Conservation (phyloP, 1,284 basidiomycete genomes). For the Malassezia pachydermatis region DNA sequence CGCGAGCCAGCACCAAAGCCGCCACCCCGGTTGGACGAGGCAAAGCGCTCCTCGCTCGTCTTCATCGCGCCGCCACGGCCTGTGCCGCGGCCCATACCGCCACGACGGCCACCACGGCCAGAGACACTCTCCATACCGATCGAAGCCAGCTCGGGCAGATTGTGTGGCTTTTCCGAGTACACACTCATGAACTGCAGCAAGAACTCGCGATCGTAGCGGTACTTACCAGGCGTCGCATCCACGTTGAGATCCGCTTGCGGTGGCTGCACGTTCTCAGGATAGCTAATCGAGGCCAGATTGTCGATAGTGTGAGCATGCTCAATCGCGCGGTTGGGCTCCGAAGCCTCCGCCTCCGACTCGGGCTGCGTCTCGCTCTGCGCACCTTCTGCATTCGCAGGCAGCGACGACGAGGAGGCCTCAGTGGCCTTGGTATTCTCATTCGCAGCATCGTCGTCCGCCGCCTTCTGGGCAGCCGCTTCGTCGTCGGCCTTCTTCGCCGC, state of each 20-base stretch:
- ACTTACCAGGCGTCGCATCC: conserved; percentile 72
- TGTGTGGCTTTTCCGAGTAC: conserved; percentile 87
- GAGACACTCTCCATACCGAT: conserved; percentile 58
- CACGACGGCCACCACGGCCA: conserved; percentile 28
- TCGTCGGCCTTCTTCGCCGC: conserved; percentile 10
- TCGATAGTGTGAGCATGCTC: conserved; percentile 58
- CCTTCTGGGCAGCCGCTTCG: conserved; percentile 16
- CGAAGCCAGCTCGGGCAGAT: conserved; percentile 75
- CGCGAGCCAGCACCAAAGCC: conserved; percentile 38
- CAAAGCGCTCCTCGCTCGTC: conserved; percentile 48
- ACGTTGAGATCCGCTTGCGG: conserved; percentile 76
- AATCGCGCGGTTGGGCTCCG: conserved; percentile 49
- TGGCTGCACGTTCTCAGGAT: conserved; percentile 73
- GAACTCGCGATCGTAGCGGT: conserved; percentile 96
- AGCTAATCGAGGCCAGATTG: conserved; percentile 66
- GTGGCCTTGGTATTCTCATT: conserved; percentile 23
- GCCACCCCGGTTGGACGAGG: conserved; percentile 29
- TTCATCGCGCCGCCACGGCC: conserved; percentile 27
- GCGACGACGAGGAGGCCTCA: conserved; percentile 22
- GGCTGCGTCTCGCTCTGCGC: not conserved
- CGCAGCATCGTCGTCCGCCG: conserved; percentile 9
- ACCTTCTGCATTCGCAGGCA: conserved; percentile 2
- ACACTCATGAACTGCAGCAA: conserved; percentile 90
- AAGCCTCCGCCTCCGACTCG: conserved; percentile 13
- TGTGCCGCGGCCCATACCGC: conserved; percentile 25